Evolutionary conservation across 108 stramenopile genomes (phyloP), one percentile per base, ranked within the genome.

Genomic region (Bacterosira constricta): DNA sequence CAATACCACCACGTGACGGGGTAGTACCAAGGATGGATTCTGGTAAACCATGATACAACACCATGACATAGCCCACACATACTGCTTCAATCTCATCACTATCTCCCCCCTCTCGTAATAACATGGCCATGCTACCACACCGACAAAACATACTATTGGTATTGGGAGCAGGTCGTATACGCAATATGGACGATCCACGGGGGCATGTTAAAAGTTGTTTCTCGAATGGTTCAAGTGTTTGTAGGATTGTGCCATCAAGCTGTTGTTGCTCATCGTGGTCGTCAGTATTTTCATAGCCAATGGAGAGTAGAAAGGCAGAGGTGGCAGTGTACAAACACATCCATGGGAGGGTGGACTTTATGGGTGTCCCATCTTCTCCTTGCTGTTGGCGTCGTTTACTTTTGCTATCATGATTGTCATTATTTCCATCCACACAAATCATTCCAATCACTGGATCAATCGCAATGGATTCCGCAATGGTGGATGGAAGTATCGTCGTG

Each of bases 311-410:
- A 76, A 90, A 93, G 8, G 87, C 86, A 54, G 84, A 80, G 18
- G 73, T 53, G 27, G 66, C 66, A 10, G 92, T 79, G 50, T 93
- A 93, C 21, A 93, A 30, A 71, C 92, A 93, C 30, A 93, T 79
- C 59, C 67, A 79, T 0, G 92, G 86, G 5, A 88, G 44, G 0
- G 51, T 51, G 23, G 23, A 51, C 29, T n/a, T n/a, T n/a, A 2
- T 41, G 51, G 17, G n/a, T 39, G 38, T 67, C 64, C 46, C n/a
- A 1, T n/a, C n/a, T n/a, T n/a, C n/a, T 61, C 32, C 45, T 15
- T 20, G 18, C 34, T n/a, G 34, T 49, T 4, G 8, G 5, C 18
- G 9, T 21, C 49, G n/a, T 7, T 12, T 15, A 1, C 20, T 56
- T 52, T 70, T 36, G 6, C 7, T 5, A 45, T 62, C 47, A 41